Evolutionary conservation across 768 basidiomycete genomes (phyloP), one percentile per base, ranked within the genome.

Genomic region (Mycena filopes): DNA sequence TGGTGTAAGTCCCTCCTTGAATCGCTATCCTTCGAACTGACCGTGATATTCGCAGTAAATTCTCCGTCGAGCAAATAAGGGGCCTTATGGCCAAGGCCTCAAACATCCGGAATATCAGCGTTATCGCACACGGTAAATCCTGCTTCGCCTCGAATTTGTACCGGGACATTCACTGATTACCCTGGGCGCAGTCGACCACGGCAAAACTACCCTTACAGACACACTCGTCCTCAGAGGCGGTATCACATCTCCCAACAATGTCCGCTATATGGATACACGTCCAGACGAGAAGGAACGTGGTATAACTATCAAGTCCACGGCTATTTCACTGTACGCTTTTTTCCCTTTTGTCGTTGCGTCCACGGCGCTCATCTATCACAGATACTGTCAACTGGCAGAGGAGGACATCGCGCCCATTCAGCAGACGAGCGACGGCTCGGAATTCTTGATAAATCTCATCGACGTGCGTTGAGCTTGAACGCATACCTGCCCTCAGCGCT

Each of bases 391-490:
- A 83, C 87, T 99, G 74, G 78, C 84, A 76, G 93, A 97, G 85
- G 96, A 96, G 13, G 95, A 98, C 64, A 74, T 97, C 26, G 69
- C 77, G 12, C 82, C 89, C 58, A 90, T 99, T 78, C 90, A 92
- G 79, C 97, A 99, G 83, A 95, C 98, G 83, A 97, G 95, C 48
- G 87, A 89, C 0, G 95, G 95, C 70, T 86, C 88, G 76, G 94
- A 98, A 79, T 99, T 99, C 87, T 88, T 99, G 87, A 97, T 99
- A 87, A 99, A 99, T 84, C 83, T 99, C 82, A 99, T 99, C 84
- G 98, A 99, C 79, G 98, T 66, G 4, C 13, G 21, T 57, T 29
- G 11, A 12, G 10, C 12, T 15, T 23, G 5, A 29, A 7, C 20
- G 3, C 21, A 8, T 43, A 25, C 38, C 36, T 20, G 10, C 40